Base-by-base conservation (phyloP, 129 eudicot species). In the Arctium lappa region DNA sequence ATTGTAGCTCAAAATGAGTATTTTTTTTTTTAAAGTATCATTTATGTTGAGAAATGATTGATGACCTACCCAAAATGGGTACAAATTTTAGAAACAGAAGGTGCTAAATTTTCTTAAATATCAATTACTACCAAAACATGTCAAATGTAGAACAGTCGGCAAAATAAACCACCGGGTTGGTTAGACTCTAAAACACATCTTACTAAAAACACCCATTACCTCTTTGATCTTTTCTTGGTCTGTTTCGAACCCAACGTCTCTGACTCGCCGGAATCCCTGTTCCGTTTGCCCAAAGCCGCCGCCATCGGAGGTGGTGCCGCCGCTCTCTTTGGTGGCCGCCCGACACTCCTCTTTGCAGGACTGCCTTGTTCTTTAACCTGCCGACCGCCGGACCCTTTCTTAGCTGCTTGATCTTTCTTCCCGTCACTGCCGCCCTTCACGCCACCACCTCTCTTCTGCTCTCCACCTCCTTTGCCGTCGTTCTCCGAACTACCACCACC, bases 261-360 rank as follows among this genome's bases (percentile, higher is more conserved):
- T 12, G 85, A 36, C 34, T 88, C 91, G 3, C 77, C 89, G 12
- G 56, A 65, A 18, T 85, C 86, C 42, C 94, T 82, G 10, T 81
- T 80, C 73, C 95, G 87, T 74, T 93, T 93, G 12, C 92, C 91
- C 13, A 75, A 42, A 1, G 50, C 78, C 31, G 87, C 88, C 11
- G 63, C 32, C 39, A 72, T 16, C 3, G 91, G 82, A 33, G 85
- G 72, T 4, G 86, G 86, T 2, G 97, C 92, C 9, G 93, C 89
- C n/a, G 87, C 92, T 60, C 94, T 77, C 70, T 91, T 93, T 8
- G 96, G 96, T 27, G 94, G 97, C 75, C 94, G 76, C 29, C 92
- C 96, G 2, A 88, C 86, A 1, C 80, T 82, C 85, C 88, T 86
- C 80, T 88, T 93, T 12, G 87, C 87, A 0, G 90, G 89, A 68